Conservation (phyloP, 2,329 filamentous ascomycete species). For the Aspergillus nomiae region DNA sequence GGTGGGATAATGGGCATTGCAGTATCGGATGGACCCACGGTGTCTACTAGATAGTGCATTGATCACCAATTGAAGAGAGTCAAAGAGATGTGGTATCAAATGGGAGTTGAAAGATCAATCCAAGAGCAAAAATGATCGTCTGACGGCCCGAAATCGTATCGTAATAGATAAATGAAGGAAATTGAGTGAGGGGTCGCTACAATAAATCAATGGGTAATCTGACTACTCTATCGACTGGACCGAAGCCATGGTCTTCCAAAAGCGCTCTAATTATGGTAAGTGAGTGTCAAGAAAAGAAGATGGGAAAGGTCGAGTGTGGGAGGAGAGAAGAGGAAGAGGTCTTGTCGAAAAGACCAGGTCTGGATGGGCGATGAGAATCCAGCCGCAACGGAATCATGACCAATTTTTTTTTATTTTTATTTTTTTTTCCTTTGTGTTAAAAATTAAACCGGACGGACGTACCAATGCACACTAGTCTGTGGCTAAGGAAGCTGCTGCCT, state of each 20-base stretch:
- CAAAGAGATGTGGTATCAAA: background rate
- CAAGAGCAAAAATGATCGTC: background rate
- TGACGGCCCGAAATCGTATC: background rate
- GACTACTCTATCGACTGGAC: background rate
- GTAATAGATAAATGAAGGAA: conserved; percentile 2
- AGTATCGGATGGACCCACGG: conserved; percentile 1
- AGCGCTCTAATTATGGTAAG: background rate
- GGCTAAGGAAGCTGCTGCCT: conserved; percentile 15
- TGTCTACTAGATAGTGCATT: conserved; percentile 4
- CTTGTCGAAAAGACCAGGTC: background rate
- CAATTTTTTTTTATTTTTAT: conserved; percentile 6
- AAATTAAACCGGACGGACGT: conserved; percentile 21
- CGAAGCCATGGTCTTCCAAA: background rate
- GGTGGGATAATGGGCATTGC: conserved; percentile 4
- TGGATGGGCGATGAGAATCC: conserved; percentile 6
- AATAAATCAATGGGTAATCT: background rate
- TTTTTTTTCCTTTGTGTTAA: conserved; percentile 17
- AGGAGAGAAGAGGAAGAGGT: background rate
- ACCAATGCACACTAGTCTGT: conserved; percentile 17
- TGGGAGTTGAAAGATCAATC: background rate
- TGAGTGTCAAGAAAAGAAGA: background rate
- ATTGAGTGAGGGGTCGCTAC: background rate
- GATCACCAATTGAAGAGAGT: background rate
- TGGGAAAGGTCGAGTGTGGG: background rate
- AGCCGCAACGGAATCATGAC: conserved; percentile 8